phyloP scores from a whole-genome alignment of 805 yeast species.

The Yarrowia sp. region DNA sequence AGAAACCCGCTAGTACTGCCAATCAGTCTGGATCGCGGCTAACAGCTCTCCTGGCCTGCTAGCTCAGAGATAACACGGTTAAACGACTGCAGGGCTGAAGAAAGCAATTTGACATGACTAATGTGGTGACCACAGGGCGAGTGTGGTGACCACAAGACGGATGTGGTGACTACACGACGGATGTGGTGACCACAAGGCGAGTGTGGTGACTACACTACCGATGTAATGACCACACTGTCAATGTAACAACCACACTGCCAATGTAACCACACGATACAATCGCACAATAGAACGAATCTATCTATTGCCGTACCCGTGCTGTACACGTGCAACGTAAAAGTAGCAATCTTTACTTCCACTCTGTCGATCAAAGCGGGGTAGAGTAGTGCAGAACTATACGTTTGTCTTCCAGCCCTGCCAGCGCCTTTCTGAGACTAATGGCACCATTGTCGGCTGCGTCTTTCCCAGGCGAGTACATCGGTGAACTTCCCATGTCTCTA shows the following conservation, averaged over 20 bases:
- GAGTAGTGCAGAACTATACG: constrained; percentile 26
- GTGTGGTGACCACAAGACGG: not conserved
- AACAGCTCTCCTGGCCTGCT: not conserved
- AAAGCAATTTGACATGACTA: not conserved
- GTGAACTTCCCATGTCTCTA: not conserved
- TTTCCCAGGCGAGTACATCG: not conserved
- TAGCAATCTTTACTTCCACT: too few relatives aligned
- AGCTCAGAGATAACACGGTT: not conserved
- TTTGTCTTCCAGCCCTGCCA: constrained; percentile 6
- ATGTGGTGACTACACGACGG: not conserved
- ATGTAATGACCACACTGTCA: not conserved
- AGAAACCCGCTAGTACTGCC: too few relatives aligned
- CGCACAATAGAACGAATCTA: too few relatives aligned
- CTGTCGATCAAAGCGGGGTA: constrained; percentile 13
- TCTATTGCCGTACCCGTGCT: too few relatives aligned
- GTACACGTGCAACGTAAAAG: too few relatives aligned
- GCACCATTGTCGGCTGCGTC: not conserved
- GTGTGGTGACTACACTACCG: too few relatives aligned
- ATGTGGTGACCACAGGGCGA: not conserved
- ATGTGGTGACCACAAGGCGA: too few relatives aligned
- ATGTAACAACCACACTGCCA: not conserved
- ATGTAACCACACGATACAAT: too few relatives aligned
- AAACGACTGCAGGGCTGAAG: not conserved
- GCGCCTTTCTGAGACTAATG: not conserved
- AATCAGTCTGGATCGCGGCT: not conserved